A percentile compares a stretch with the other conserved stretches of the same genome.
Evolutionary conservation across 2,329 filamentous ascomycete species (phyloP).

Genomic region (Fusarium kyushuense): DNA sequence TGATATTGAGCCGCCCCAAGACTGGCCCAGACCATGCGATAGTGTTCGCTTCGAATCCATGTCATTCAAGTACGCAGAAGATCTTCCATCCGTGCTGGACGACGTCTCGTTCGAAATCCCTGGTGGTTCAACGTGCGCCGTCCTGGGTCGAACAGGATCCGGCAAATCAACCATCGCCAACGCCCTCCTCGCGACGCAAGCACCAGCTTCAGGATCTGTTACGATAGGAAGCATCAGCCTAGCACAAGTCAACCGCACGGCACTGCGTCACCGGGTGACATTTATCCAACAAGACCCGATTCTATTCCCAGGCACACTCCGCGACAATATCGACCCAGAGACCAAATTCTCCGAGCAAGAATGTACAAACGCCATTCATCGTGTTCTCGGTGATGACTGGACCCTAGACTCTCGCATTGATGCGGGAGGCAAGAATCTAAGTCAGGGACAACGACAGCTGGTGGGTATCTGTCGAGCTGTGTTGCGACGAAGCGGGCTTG

Average conservation of each 20-base stretch:
- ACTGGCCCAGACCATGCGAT: constrained; percentile 80
- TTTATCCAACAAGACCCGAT: constrained; percentile 75
- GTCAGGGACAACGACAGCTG: constrained; percentile 72
- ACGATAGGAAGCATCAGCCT: constrained; percentile 67
- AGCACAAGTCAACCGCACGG: constrained; percentile 64
- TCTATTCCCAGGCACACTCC: constrained; percentile 68
- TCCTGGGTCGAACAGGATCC: constrained; percentile 86
- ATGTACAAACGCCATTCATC: constrained; percentile 64
- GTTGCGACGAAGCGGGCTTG: constrained; percentile 68
- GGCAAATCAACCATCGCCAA: constrained; percentile 84
- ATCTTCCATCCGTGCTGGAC: constrained; percentile 78
- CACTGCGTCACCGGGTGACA: constrained; percentile 68
- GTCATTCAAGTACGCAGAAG: constrained; percentile 82
- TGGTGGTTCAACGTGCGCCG: constrained; percentile 69
- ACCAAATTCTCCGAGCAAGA: constrained; percentile 66
- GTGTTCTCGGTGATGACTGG: constrained; percentile 68
- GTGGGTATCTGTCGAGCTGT: constrained; percentile 71
- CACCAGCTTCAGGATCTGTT: constrained; percentile 63
- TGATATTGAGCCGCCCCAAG: constrained; percentile 74
- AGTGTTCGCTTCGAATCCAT: constrained; percentile 82
- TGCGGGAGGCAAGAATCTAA: constrained; percentile 70
- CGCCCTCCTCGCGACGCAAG: constrained; percentile 67
- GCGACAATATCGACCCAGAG: constrained; percentile 77
- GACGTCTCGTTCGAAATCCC: constrained; percentile 80
- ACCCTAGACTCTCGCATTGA: constrained; percentile 65